phyloP scores from a whole-genome alignment of 2,329 filamentous ascomycete species.

The Colletotrichum abscissum region DNA sequence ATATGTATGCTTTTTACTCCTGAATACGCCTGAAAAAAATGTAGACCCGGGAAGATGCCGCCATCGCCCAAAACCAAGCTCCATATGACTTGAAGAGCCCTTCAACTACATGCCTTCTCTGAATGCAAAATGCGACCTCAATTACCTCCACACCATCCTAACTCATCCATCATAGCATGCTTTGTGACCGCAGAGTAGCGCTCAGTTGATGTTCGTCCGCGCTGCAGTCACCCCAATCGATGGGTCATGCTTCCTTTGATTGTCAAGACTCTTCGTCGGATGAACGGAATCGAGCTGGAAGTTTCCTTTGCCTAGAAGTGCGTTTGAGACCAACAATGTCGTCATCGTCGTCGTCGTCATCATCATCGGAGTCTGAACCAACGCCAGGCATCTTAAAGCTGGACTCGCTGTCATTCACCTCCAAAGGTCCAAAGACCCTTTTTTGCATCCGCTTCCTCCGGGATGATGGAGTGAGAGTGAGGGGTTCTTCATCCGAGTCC shows the following conservation, averaged over 20 bases:
- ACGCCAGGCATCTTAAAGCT: slow-evolving; percentile 19
- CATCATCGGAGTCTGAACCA: slow-evolving; percentile 24
- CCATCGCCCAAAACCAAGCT: background rate
- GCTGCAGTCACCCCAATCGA: background rate
- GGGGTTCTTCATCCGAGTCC: slow-evolving; percentile 14
- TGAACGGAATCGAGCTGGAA: slow-evolving; percentile 29
- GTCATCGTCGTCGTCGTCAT: slow-evolving; percentile 21
- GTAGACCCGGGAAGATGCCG: background rate
- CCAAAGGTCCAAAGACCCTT: background rate
- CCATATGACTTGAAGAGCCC: background rate
- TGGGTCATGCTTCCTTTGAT: background rate
- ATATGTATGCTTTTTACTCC: slow-evolving; percentile 26
- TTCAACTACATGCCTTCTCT: slow-evolving; percentile 11
- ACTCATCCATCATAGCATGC: background rate
- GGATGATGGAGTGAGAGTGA: background rate
- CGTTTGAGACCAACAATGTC: slow-evolving; percentile 12
- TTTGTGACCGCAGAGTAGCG: background rate
- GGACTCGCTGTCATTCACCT: slow-evolving; percentile 29
- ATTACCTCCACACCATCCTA: slow-evolving; percentile 3
- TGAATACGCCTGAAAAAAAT: slow-evolving; percentile 16
- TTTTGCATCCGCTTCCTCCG: slow-evolving; percentile 2
- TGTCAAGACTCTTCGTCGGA: slow-evolving; percentile 22
- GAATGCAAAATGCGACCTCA: slow-evolving; percentile 6
- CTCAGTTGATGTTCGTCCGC: background rate
- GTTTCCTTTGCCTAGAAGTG: slow-evolving; percentile 20